Evolutionary conservation across 192 early-diverging fungal species (phyloP), one percentile per base, ranked within the genome.

Genomic region (Chytriomyces sp.): DNA sequence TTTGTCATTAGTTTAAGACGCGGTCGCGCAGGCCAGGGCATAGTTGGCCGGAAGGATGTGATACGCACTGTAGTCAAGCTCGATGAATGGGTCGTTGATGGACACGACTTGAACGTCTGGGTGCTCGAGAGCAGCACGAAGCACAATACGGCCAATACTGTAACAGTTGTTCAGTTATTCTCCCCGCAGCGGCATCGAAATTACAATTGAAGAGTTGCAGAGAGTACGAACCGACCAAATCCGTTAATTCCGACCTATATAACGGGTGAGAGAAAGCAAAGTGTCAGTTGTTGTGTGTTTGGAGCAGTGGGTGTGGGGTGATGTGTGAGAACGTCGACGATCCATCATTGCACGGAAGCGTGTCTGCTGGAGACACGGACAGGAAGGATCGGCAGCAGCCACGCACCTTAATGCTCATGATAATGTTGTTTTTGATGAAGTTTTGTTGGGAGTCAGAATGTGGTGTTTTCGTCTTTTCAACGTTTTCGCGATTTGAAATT

Each of bases 51-150:
- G 10, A 47, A 20, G 1, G 4, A 35, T 1, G 26, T 23, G 7
- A 47, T 28, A 16, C 50, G 89, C 95, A 96, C 97, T 98, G 90
- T 99, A 98, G 61, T 94, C 92, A 35, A 94, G 88, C 78, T 93
- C 91, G 83, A 96, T 94, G 93, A 98, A 98, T 67, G 96, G 96
- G 85, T 99, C 97, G 86, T 98, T 98, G 88, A 99, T 88, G 69
- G 93, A 92, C 20, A 95, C 92, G 65, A 98, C 94, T 66, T 93
- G 80, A 18, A 83, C 80, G 50, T 89, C 80, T 46, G 77, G 53
- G 84, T 93, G 87, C 79, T 87, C 81, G 26, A 96, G 85, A 50
- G 95, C 89, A 63, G 95, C 80, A 81, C 96, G 93, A 81, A 99
- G 87, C 47, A 99, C 96, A 67, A 99, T 91, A 85, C 97, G 97